phyloP scores from a whole-genome alignment of 306 rosid species.

The Phaseolus lunatus region DNA sequence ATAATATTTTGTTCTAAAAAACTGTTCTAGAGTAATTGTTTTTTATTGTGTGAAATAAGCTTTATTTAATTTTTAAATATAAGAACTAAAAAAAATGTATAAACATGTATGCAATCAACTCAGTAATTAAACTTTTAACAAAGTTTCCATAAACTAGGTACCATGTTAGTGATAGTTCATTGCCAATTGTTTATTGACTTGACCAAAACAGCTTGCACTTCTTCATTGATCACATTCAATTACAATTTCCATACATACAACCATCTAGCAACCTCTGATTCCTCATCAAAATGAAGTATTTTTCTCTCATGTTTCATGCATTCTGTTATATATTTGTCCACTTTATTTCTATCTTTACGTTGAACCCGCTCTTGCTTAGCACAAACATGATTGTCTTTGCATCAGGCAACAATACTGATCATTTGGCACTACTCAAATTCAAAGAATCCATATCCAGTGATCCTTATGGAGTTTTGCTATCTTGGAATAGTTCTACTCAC shows the following conservation, averaged over 20 bases:
- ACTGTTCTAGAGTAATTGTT: too few relatives aligned
- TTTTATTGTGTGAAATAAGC: too few relatives aligned
- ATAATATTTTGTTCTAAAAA: too few relatives aligned
- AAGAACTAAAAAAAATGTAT: too few relatives aligned
- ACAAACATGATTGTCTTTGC: not conserved
- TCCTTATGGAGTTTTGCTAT: not conserved
- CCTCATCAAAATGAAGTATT: not conserved
- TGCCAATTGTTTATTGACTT: too few relatives aligned
- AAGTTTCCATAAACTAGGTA: too few relatives aligned
- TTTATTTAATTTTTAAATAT: too few relatives aligned
- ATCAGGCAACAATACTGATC: conserved; percentile 19
- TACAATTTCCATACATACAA: not conserved
- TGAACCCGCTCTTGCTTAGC: not conserved
- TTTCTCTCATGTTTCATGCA: not conserved
- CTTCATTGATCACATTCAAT: not conserved
- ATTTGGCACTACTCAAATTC: not conserved
- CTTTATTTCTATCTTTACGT: not conserved
- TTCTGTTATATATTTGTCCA: not conserved
- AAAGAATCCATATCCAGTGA: not conserved
- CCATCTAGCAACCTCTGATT: not conserved
- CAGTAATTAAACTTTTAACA: too few relatives aligned
- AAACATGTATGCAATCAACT: too few relatives aligned
- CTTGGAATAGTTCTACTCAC: not conserved
- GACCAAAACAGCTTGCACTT: too few relatives aligned
- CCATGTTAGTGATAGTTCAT: too few relatives aligned